Evolutionary conservation across 441 rosid species (phyloP), one percentile per base, ranked within the genome.

Genomic region (Bruguiera hainesii): DNA sequence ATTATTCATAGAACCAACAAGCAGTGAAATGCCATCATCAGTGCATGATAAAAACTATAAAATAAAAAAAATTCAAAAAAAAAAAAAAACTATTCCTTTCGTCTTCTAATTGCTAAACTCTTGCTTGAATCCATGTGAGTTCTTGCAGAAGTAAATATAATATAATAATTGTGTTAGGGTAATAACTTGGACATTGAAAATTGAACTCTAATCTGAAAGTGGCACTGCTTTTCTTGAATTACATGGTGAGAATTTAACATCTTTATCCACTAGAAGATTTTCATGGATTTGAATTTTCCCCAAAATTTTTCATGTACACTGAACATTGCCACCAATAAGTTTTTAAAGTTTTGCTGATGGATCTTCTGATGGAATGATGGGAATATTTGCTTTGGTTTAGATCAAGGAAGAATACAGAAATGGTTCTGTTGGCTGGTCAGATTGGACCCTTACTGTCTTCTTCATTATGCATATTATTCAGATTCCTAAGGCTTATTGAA

Each of bases 361-460:
- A 63, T 59, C 46, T 66, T 66, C 60, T 61, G 52, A 58, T 67
- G 8, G 51, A 39, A 60, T 31, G 64, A 61, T 26, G 67, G 25
- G 66, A 65, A 37, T 53, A 26, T 65, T 52, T 66, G 42, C 25
- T 16, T 11, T 50, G 55, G 21, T 19, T 16, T 50, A 25, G 66
- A 7, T 61, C 61, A 60, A 37, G 26, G n/a, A 49, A 15, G 18
- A 59, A 33, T 28, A 30, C 15, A 37, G 23, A 16, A 5, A 25
- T 52, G 25, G 37, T 52, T 52, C 58, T 60, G 61, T 39, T 58
- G 52, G n/a, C 33, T 58, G 52, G 23, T 31, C 42, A 30, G 49
- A 53, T 21, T 59, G 31, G 23, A 56, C 46, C 18, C 39, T 23
- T 64, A 56, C 15, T 46, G 49, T 21, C 49, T 61, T n/a, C 48